These are phyloP conservation scores for Lachnellula occidentalis DNA, from an alignment of 2,329 filamentous ascomycete species.

Conservation along the genomic window DNA sequence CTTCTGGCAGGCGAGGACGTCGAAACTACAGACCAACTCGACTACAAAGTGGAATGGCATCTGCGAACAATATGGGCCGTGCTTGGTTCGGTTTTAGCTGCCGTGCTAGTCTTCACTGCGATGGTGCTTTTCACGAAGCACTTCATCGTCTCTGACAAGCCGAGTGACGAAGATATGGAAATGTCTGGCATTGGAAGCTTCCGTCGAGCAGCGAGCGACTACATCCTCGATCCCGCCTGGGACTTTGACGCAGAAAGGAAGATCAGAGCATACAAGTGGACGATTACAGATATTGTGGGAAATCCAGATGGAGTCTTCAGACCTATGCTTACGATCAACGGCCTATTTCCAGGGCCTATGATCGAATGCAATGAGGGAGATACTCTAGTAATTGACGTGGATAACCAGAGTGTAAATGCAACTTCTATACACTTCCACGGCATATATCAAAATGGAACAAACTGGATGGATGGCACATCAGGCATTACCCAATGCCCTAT, in stretches of 20 bases:
- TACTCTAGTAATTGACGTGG: constrained; percentile 60
- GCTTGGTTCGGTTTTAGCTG: constrained; percentile 17
- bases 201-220: constrained; percentile 40
- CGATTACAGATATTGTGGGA: constrained; percentile 49
- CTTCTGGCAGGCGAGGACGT: constrained; percentile 19
- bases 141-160: constrained; percentile 18
- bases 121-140: constrained; percentile 21
- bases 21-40: constrained; percentile 10
- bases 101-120: constrained; percentile 15
- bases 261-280: constrained; percentile 55
- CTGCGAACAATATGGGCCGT: constrained; percentile 27
- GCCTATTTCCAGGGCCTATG: constrained; percentile 66
- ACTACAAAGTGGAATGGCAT: constrained; percentile 27
- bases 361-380: constrained; percentile 72
- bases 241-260: constrained; percentile 43
- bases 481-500: constrained; percentile 60
- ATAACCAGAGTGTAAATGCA: constrained; percentile 60
- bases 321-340: constrained; percentile 66
- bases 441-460: constrained; percentile 70
- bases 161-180: constrained; percentile 9
- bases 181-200: constrained; percentile 18
- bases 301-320: constrained; percentile 56
- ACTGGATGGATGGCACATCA: constrained; percentile 66
- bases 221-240: constrained; percentile 54
- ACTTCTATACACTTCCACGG: constrained; percentile 72